Conservation (phyloP, 805 yeast genomes). For the Starmera caribaea region DNA sequence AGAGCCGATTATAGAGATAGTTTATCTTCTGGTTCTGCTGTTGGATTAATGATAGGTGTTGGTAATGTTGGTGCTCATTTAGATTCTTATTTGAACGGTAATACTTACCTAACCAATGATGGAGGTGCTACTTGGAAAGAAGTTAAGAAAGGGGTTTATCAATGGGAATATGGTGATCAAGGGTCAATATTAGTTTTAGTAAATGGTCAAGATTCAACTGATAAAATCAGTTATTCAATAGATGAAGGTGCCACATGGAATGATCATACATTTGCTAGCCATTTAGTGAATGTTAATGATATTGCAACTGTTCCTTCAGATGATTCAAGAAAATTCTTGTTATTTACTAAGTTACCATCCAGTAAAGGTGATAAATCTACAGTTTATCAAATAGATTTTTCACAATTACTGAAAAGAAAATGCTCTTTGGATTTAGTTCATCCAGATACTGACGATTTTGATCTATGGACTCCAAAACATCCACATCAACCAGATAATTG, state of each 20-base stretch:
- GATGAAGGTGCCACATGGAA: slow-evolving; percentile 79
- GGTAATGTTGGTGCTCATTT: slow-evolving; percentile 79
- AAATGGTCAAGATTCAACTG: slow-evolving; percentile 45
- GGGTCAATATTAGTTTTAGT: slow-evolving; percentile 80
- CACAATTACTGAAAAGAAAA: slow-evolving; percentile 38
- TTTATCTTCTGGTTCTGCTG: slow-evolving; percentile 79
- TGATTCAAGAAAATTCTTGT: slow-evolving; percentile 68
- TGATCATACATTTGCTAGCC: slow-evolving; percentile 51
- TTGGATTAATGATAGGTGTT: slow-evolving; percentile 83
- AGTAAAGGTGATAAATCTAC: slow-evolving; percentile 36
- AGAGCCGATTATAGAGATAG: slow-evolving; percentile 77
- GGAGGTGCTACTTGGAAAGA: slow-evolving; percentile 90
- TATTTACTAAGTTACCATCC: slow-evolving; percentile 44
- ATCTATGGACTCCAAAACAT: slow-evolving; percentile 51
- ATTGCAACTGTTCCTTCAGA: slow-evolving; percentile 88
- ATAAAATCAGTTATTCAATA: slow-evolving; percentile 51
- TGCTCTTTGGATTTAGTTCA: slow-evolving; percentile 41
- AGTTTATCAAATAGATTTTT: slow-evolving; percentile 49
- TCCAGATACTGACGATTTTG: slow-evolving; percentile 46
- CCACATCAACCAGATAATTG: slow-evolving; percentile 44
- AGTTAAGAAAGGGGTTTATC: slow-evolving; percentile 58
- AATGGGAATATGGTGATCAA: slow-evolving; percentile 97
- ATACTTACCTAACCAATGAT: slow-evolving; percentile 77
- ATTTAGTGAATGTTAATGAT: slow-evolving; percentile 50
- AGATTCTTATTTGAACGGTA: slow-evolving; percentile 36